Conservation (phyloP, 176 grass and related monocot species). For the Neostapfia colusana region DNA sequence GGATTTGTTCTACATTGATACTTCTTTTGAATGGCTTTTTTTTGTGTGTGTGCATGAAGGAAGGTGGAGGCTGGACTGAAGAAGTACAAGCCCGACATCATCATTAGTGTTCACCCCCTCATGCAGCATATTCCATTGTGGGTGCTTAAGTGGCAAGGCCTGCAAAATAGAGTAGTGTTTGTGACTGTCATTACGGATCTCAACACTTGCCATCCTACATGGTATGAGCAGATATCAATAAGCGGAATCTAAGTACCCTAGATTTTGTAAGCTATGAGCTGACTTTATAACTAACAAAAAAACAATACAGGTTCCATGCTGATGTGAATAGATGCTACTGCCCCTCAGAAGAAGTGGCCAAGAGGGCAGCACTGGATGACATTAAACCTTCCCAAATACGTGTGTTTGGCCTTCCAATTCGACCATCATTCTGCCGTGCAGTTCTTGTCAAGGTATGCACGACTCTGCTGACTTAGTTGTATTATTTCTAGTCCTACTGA, state of each 20-base stretch:
- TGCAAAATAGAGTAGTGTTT: slow-evolving; percentile 84
- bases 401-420: slow-evolving; percentile 89
- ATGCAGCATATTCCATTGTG: slow-evolving; percentile 99
- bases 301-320: slow-evolving; percentile 74
- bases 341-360: slow-evolving; percentile 94
- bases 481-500: background rate
- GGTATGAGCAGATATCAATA: slow-evolving; percentile 41
- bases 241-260: background rate
- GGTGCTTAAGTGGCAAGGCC: slow-evolving; percentile 97
- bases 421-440: slow-evolving; percentile 89
- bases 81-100: slow-evolving; percentile 99
- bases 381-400: slow-evolving; percentile 77
- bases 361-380: slow-evolving; percentile 77
- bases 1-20: background rate
- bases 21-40: slow-evolving; percentile 38
- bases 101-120: slow-evolving; percentile 98
- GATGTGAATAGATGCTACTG: slow-evolving; percentile 97
- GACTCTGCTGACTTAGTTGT: background rate
- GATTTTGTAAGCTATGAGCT: background rate
- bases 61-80: slow-evolving; percentile 98
- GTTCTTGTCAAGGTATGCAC: slow-evolving; percentile 79
- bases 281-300: slow-evolving; percentile 10
- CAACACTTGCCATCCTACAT: slow-evolving; percentile 96
- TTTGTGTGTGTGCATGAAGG: slow-evolving; percentile 70
- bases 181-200: slow-evolving; percentile 96